Conservation (phyloP, 306 rosid species). For the Hippophae gyantsensis region DNA sequence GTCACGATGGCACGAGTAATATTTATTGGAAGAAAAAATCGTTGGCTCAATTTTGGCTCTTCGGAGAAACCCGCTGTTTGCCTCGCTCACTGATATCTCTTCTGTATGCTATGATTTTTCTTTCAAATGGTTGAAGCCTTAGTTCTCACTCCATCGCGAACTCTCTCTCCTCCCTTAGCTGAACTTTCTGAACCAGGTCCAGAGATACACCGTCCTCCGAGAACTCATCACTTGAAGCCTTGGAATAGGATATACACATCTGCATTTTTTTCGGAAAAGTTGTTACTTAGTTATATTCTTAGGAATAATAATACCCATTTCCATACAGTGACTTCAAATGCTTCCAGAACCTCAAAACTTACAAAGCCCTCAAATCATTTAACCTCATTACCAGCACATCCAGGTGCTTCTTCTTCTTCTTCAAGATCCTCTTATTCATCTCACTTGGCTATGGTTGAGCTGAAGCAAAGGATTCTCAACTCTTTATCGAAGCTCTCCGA, state of each 20-base stretch:
- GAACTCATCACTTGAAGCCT: neutral
- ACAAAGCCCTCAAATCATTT: slow-evolving; percentile 42
- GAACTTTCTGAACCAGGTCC: too few species aligned
- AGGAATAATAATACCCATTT: neutral
- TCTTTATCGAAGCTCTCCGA: slow-evolving; percentile 85
- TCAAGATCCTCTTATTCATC: slow-evolving; percentile 37
- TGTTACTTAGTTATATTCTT: neutral
- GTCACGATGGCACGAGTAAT: too few species aligned
- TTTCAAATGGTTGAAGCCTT: too few species aligned
- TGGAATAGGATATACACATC: neutral
- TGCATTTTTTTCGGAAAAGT: slow-evolving; percentile 8
- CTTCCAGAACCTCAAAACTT: slow-evolving; percentile 42
- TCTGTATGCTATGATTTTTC: too few species aligned
- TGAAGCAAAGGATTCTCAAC: slow-evolving; percentile 75
- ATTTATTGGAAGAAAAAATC: too few species aligned
- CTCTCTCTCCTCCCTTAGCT: too few species aligned
- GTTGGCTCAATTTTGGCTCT: too few species aligned
- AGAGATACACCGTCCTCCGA: too few species aligned
- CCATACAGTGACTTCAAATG: slow-evolving; percentile 37
- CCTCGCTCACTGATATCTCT: too few species aligned
- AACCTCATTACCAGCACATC: slow-evolving; percentile 15
- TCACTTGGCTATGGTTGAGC: slow-evolving; percentile 89
- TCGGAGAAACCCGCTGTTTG: too few species aligned
- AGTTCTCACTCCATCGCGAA: too few species aligned
- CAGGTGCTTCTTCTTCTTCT: slow-evolving; percentile 25